Base-by-base conservation (phyloP, 805 yeast genomes). In the Sugiyamaella boreocaroliniensis region DNA sequence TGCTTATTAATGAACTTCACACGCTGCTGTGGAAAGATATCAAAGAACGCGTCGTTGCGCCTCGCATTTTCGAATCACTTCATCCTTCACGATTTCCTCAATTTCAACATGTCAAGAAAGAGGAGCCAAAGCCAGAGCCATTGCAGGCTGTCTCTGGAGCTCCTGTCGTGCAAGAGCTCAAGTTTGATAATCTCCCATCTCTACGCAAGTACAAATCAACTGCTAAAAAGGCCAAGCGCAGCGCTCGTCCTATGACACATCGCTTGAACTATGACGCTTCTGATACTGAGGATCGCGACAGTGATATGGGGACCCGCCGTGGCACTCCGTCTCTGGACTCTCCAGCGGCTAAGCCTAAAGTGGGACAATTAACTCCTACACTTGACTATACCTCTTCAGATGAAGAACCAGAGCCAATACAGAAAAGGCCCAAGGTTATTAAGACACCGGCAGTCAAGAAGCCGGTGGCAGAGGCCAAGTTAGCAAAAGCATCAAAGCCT, bases 31-130 rank as follows among this genome's bases (percentile, higher is more conserved):
- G 81, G 18, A 83, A 84, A 55, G 95, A 89, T 68, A 78, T 89
- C 20, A 74, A 86, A 58, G 92, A 82, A 61, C 78, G 88, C 55
- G 69, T 86, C 2, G 76, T 87, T 20, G 89, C 86, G 0, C 88
- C 93, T 0, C 73, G 76, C 1, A 78, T 89, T 15, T 72, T 85
- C 50, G 82, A 82, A 29, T 68, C 77, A 16, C 71, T 89, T 58
- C 76, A 79, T 52, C 82, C 81, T 41, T 78, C 51, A 8, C 48
- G 61, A 15, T 61, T 58, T 34, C 40, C 29, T 29, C 48, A 50
- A 15, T 29, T 55, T 14, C 37, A 32, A 9, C 16, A 43, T 20
- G 43, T 41, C 18, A 18, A 43, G 48, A 10, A 40, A 41, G 37
- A 40, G 4, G 18, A 18, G n/a, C 16, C n/a, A 26, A 40, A 40